Conservation (phyloP, 139 green algal species). For the Limnomonas spitsbergensis region DNA sequence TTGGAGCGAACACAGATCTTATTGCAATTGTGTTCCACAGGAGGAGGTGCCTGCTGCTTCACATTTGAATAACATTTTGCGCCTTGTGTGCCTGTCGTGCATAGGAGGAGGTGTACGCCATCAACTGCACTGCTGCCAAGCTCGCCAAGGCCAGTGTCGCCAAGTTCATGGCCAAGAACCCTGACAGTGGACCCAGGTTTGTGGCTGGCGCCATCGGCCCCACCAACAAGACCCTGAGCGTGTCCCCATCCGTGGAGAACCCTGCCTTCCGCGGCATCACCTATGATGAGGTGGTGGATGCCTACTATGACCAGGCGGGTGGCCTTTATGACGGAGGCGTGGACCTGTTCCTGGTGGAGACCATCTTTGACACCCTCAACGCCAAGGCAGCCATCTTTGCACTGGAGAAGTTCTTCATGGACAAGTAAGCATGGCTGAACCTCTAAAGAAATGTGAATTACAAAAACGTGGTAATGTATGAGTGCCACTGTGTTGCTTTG, state of each 20-base stretch:
- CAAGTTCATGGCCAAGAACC: slow-evolving; percentile 77
- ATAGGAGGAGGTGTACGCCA: slow-evolving; percentile 77
- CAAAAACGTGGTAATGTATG: too few species aligned
- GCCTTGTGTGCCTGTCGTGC: not conserved
- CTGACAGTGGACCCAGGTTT: slow-evolving; percentile 75
- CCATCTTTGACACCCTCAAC: slow-evolving; percentile 98
- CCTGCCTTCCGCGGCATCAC: slow-evolving; percentile 89
- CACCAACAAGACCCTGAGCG: slow-evolving; percentile 95
- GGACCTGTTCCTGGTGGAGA: slow-evolving; percentile 97
- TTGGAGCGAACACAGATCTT: not conserved
- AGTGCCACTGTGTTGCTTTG: too few species aligned
- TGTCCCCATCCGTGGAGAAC: slow-evolving; percentile 96
- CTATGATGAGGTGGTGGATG: slow-evolving; percentile 92
- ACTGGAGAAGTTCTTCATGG: slow-evolving; percentile 89
- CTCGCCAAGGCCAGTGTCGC: slow-evolving; percentile 77
- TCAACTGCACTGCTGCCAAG: slow-evolving; percentile 85
- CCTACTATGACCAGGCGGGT: slow-evolving; percentile 89
- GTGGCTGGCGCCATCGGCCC: slow-evolving; percentile 92
- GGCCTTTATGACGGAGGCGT: slow-evolving; percentile 87
- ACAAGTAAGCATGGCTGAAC: slow-evolving; percentile 36
- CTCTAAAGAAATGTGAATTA: too few species aligned
- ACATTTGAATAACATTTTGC: not conserved
- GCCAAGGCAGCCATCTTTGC: slow-evolving; percentile 92
- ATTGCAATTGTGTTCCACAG: not conserved
- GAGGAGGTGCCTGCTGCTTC: not conserved